A percentile compares a stretch with the other conserved stretches of the same genome.
Conservation (phyloP, 2,329 filamentous ascomycete species). For the Paracamarosporium sp. region DNA sequence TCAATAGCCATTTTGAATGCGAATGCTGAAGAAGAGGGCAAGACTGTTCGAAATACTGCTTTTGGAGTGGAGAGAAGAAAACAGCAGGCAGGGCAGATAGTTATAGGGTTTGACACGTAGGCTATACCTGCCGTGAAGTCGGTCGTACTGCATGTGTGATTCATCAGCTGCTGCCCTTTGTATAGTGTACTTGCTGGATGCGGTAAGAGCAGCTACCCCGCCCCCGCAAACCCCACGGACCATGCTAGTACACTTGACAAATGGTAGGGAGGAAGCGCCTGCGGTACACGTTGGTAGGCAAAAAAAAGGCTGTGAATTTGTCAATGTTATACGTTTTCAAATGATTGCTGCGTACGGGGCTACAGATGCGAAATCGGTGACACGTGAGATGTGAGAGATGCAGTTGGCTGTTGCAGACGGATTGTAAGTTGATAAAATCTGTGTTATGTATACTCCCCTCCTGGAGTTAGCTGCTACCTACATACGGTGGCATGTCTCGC, state of each 20-base stretch:
- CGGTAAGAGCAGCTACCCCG: conserved; percentile 35
- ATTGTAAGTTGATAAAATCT: neutral
- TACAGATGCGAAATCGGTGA: neutral
- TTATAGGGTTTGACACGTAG: neutral
- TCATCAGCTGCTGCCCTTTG: conserved; percentile 33
- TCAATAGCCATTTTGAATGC: conserved; percentile 38
- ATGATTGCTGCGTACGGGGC: neutral
- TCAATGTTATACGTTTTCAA: neutral
- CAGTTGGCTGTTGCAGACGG: neutral
- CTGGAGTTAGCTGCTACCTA: neutral
- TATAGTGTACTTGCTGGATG: conserved; percentile 24
- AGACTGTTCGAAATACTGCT: neutral
- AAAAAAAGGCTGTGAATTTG: neutral
- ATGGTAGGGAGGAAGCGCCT: neutral
- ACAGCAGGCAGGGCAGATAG: neutral
- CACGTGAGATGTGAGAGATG: neutral
- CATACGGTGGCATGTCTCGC: neutral
- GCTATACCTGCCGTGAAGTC: conserved; percentile 16
- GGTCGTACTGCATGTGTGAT: conserved; percentile 14
- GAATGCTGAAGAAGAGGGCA: neutral
- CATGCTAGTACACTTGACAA: conserved; percentile 20
- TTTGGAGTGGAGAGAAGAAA: neutral
- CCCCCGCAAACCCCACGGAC: conserved; percentile 39
- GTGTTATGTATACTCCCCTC: neutral
- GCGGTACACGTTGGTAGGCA: neutral